Conservation (phyloP, 352 stramenopile species). For the Phytopythium aichiense region DNA sequence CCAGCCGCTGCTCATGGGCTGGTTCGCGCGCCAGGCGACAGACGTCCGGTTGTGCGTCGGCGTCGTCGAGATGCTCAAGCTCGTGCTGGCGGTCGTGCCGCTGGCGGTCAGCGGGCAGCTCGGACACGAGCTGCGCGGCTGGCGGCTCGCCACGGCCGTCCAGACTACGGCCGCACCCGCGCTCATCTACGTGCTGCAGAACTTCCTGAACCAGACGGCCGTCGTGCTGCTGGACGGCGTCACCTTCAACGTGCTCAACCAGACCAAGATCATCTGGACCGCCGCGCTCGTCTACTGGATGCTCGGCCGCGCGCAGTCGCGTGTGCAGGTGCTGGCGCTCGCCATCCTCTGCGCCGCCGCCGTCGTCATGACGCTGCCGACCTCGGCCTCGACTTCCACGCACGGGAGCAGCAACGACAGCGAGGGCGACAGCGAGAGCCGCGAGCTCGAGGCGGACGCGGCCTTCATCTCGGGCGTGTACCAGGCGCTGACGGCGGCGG, state of each 20-base stretch:
- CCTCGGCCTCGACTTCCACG: background rate
- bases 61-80: slow-evolving; percentile 74
- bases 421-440: background rate
- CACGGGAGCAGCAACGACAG: background rate
- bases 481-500: slow-evolving; percentile 61
- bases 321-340: slow-evolving; percentile 64
- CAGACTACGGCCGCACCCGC: slow-evolving; percentile 64
- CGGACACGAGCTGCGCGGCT: slow-evolving; percentile 56
- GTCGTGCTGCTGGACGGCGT: slow-evolving; percentile 75
- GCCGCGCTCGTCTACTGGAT: slow-evolving; percentile 78
- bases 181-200: slow-evolving; percentile 82
- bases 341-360: slow-evolving; percentile 62
- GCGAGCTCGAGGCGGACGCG: slow-evolving; percentile 20
- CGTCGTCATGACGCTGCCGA: slow-evolving; percentile 67
- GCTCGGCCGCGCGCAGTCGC: slow-evolving; percentile 64
- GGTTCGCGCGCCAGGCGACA: slow-evolving; percentile 53
- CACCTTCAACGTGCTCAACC: slow-evolving; percentile 85
- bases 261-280: slow-evolving; percentile 89
- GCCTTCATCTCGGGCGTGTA: slow-evolving; percentile 67
- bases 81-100: slow-evolving; percentile 56
- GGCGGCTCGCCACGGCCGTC: slow-evolving; percentile 47
- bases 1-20: slow-evolving; percentile 74
- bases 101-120: slow-evolving; percentile 48
- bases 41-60: slow-evolving; percentile 69
- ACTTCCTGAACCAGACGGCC: slow-evolving; percentile 77